Evolutionary conservation across 768 basidiomycete genomes (phyloP), one percentile per base, ranked within the genome.

Genomic region (Solioccasus polychromus): DNA sequence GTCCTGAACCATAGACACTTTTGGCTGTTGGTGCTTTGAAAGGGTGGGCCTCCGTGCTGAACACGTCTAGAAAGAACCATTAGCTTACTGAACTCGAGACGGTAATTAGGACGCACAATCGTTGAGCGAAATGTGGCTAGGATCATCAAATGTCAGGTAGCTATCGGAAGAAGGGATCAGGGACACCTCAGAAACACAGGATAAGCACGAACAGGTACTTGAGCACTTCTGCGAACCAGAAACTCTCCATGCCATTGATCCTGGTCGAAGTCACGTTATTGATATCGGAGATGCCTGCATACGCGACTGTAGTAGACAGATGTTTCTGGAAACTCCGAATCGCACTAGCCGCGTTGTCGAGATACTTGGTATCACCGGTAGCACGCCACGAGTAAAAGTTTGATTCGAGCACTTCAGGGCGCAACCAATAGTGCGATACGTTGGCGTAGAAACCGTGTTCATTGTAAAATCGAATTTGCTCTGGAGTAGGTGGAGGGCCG

Each of bases 341-440:
- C 9, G 83, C 85, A 29, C 67, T 69, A 3, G 71, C 75, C 3
- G 87, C 85, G 20, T 82, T 77, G 39, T 85, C 69, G 26, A 82
- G 71, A 60, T 87, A 89, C 54, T 83, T 85, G 6, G 64, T 62
- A 52, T 88, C 69, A 1, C 87, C 88, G 3, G 85, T 87, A 14
- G 73, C 77, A 20, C 88, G 78, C 74, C 73, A 89, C 0, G 85
- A 87, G 47, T 88, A 84, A 69, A 88, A 88, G 69, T 88, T 88
- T 41, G 80, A 83, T 61, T 89, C 85, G 15, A 89, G 74, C 19
- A 89, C 84, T 63, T 88, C 85, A 0, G 88, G 87, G 20, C 88
- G 83, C 32, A 80, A 69, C 59, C 81, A 74, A 54, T 88, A 89
- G 23, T 58, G 51, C n/a, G 60, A 20, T 6, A 61, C 50, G 12